A percentile compares a stretch with the other conserved stretches of the same genome.
These are phyloP conservation scores for Pachysolen tannophilus DNA, from an alignment of 805 yeast genomes.

Conservation along the genomic window DNA sequence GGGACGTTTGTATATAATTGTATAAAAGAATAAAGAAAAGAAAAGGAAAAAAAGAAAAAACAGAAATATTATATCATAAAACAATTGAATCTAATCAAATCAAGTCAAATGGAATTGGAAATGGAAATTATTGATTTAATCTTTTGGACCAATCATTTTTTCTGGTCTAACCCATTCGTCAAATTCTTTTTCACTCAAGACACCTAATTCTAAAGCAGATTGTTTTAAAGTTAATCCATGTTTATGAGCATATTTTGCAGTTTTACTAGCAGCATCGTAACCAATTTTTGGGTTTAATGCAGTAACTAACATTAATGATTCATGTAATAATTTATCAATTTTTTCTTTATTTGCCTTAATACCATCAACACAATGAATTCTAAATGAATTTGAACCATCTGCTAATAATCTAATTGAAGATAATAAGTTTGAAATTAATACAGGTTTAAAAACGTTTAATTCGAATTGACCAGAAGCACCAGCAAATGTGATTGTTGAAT, in stretches of 20 bases:
- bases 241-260: conserved; percentile 97
- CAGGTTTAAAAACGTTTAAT: conserved; percentile 96
- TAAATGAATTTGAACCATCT: conserved; percentile 86
- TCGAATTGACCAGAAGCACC: conserved; percentile 99
- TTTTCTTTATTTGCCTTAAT: conserved; percentile 82
- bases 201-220: conserved; percentile 87
- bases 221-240: conserved; percentile 94
- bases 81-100: neutral
- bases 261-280: conserved; percentile 94
- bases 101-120: no score
- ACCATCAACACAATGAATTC: conserved; percentile 92
- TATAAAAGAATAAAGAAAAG: no score
- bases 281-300: conserved; percentile 99
- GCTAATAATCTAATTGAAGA: conserved; percentile 82
- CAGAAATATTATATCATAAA: neutral
- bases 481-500: conserved; percentile 89
- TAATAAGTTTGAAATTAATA: conserved; percentile 84
- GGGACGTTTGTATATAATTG: no score
- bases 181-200: conserved; percentile 76
- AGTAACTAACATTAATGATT: conserved; percentile 96
- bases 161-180: conserved; percentile 98
- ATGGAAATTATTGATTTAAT: conserved; percentile 1
- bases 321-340: conserved; percentile 81
- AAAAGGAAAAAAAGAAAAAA: neutral
- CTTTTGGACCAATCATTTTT: conserved; percentile 92